A percentile compares a stretch with the other conserved stretches of the same genome.
phyloP scores from a whole-genome alignment of 257 asterid genomes.

The Cynanchum wilfordii region DNA sequence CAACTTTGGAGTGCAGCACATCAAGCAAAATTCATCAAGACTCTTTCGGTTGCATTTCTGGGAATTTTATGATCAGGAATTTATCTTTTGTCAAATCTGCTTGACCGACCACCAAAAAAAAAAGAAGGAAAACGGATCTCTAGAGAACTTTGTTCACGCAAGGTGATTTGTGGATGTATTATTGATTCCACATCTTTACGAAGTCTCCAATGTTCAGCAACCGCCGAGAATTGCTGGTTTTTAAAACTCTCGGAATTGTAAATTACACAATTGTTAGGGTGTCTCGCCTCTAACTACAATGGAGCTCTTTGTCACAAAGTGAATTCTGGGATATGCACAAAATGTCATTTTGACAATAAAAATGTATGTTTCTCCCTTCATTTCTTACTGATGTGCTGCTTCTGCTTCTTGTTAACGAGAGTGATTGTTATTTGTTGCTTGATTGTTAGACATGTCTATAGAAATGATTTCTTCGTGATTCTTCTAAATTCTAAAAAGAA shows the following conservation, averaged over 20 bases:
- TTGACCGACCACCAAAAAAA: background rate
- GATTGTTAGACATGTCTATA: no score
- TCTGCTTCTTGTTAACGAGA: background rate
- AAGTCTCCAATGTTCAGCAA: background rate
- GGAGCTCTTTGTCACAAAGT: background rate
- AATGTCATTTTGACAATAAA: background rate
- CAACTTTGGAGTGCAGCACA: slow-evolving; percentile 6
- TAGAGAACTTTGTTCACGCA: background rate
- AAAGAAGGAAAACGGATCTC: background rate
- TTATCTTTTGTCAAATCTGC: background rate
- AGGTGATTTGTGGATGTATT: slow-evolving; percentile 3
- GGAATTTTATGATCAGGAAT: slow-evolving; percentile 1
- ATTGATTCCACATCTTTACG: slow-evolving; percentile 12
- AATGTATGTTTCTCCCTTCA: background rate
- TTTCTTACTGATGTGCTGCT: background rate
- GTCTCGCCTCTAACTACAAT: background rate
- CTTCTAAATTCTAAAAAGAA: no score
- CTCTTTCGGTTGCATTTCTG: slow-evolving; percentile 11
- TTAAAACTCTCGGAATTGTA: slow-evolving; percentile 18
- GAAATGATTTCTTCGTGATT: background rate
- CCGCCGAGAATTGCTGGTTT: slow-evolving; percentile 6
- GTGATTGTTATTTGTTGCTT: background rate
- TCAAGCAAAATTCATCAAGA: slow-evolving; percentile 3
- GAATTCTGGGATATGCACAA: background rate
- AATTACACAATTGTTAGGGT: slow-evolving; percentile 8